These are phyloP conservation scores for Akanthomyces lecanii DNA, from an alignment of 2,329 filamentous ascomycete genomes.

Conservation along the genomic window DNA sequence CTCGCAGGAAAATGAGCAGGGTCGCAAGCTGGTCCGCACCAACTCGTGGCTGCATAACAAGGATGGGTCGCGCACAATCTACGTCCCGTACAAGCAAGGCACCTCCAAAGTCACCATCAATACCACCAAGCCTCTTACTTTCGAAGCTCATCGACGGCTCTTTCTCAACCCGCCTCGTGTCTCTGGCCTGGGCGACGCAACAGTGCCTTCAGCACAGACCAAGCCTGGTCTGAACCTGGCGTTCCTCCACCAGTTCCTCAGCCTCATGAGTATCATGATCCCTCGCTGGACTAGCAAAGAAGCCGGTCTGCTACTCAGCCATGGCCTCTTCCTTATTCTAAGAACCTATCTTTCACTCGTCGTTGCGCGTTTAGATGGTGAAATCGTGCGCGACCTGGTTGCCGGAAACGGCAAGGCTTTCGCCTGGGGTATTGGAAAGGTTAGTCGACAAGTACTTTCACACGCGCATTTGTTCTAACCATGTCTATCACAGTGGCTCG, in stretches of 20 bases:
- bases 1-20: slow-evolving; percentile 75
- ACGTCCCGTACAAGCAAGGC: slow-evolving; percentile 83
- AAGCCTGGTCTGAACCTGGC: slow-evolving; percentile 94
- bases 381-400: slow-evolving; percentile 94
- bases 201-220: slow-evolving; percentile 80
- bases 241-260: slow-evolving; percentile 94
- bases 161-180: slow-evolving; percentile 89
- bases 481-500: slow-evolving; percentile 63
- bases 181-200: slow-evolving; percentile 68
- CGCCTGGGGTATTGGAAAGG: slow-evolving; percentile 80
- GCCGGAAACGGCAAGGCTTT: slow-evolving; percentile 88
- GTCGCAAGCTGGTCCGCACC: slow-evolving; percentile 73
- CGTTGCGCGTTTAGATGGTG: slow-evolving; percentile 87
- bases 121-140: slow-evolving; percentile 86
- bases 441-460: slow-evolving; percentile 27
- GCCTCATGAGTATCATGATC: slow-evolving; percentile 95
- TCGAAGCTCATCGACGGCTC: slow-evolving; percentile 89
- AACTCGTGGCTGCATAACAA: slow-evolving; percentile 94
- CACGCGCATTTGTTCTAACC: neutral
- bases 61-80: slow-evolving; percentile 91
- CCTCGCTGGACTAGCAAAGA: slow-evolving; percentile 95
- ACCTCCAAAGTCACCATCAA: slow-evolving; percentile 90
- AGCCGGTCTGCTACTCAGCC: slow-evolving; percentile 81
- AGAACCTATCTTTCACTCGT: slow-evolving; percentile 91
- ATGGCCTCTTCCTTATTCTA: slow-evolving; percentile 83